Percentiles rank a stretch among this genome's conserved stretches.
Conservation (phyloP, 495 filamentous ascomycete genomes). For the Chlorociboria aeruginascens region DNA sequence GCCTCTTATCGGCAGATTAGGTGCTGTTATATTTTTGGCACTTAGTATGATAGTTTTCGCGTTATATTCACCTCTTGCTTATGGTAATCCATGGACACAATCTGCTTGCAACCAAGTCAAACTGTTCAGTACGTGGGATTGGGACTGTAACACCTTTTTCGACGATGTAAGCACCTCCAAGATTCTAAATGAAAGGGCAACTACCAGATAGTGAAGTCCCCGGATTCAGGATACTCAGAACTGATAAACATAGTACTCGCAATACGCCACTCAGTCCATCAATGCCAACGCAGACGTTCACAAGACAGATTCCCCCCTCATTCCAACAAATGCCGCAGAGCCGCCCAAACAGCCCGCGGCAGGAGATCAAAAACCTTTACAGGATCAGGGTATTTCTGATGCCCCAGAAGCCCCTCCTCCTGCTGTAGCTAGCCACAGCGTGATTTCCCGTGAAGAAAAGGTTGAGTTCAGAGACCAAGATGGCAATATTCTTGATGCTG, state of each 20-base stretch:
- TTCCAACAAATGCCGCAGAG: constrained; percentile 22
- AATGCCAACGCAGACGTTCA: constrained; percentile 13
- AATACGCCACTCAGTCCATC: constrained; percentile 19
- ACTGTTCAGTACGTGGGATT: constrained; percentile 84
- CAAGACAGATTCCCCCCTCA: constrained; percentile 16
- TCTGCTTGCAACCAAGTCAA: constrained; percentile 75
- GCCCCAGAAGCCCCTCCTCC: constrained; percentile 13
- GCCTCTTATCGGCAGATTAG: constrained; percentile 58
- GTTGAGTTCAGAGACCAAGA: constrained; percentile 93
- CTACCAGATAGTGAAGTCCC: constrained; percentile 7
- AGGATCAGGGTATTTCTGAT: constrained; percentile 13
- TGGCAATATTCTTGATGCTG: constrained; percentile 75
- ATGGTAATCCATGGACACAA: constrained; percentile 91
- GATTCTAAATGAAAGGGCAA: not conserved
- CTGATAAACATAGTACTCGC: constrained; percentile 20
- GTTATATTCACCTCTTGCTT: constrained; percentile 76
- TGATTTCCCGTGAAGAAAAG: constrained; percentile 63
- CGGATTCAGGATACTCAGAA: not conserved
- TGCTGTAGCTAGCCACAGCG: constrained; percentile 32
- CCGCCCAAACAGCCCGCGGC: constrained; percentile 27
- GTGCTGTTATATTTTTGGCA: constrained; percentile 58
- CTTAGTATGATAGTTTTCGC: constrained; percentile 65
- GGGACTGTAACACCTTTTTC: constrained; percentile 89
- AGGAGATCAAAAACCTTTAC: constrained; percentile 14
- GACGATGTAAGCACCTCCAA: constrained; percentile 57